These are phyloP conservation scores for Chlorella variabilis DNA, from an alignment of 163 green algal genomes.

Conservation along the genomic window DNA sequence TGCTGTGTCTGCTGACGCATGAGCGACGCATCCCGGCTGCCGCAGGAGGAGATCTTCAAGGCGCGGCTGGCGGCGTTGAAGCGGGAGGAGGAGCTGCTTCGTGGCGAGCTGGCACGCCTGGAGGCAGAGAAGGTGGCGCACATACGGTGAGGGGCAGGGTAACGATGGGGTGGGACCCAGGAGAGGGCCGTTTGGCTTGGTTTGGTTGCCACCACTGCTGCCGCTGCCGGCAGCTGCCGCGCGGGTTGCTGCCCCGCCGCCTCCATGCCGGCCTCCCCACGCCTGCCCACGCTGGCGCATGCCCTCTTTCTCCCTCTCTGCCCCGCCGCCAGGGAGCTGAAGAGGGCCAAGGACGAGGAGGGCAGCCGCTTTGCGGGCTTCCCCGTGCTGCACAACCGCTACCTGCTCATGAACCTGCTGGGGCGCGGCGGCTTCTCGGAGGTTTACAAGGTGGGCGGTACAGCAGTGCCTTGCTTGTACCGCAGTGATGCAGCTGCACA, in stretches of 20 bases:
- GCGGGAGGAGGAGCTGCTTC: constrained; percentile 85
- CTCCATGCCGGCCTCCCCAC: too few relatives aligned
- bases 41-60: constrained; percentile 85
- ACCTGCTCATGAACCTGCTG: constrained; percentile 89
- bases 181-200: too few relatives aligned
- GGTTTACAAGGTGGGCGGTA: constrained; percentile 81
- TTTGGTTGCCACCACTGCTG: too few relatives aligned
- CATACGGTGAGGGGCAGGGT: constrained; percentile 32
- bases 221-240: too few relatives aligned
- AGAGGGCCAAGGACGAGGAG: constrained; percentile 80
- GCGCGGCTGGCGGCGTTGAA: constrained; percentile 74
- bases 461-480: too few relatives aligned
- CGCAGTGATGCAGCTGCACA: too few relatives aligned
- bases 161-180: too few relatives aligned
- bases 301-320: too few relatives aligned
- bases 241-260: too few relatives aligned
- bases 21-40: too few relatives aligned
- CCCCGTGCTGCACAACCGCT: constrained; percentile 74
- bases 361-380: constrained; percentile 63
- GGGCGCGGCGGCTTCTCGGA: constrained; percentile 96
- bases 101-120: constrained; percentile 77
- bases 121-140: constrained; percentile 76
- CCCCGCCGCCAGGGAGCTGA: constrained; percentile 77
- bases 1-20: too few relatives aligned
- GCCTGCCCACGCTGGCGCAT: too few relatives aligned